Percentiles rank a stretch among this genome's conserved stretches.
phyloP scores from a whole-genome alignment of 768 basidiomycete genomes.

The Kwoniella botswanensis region DNA sequence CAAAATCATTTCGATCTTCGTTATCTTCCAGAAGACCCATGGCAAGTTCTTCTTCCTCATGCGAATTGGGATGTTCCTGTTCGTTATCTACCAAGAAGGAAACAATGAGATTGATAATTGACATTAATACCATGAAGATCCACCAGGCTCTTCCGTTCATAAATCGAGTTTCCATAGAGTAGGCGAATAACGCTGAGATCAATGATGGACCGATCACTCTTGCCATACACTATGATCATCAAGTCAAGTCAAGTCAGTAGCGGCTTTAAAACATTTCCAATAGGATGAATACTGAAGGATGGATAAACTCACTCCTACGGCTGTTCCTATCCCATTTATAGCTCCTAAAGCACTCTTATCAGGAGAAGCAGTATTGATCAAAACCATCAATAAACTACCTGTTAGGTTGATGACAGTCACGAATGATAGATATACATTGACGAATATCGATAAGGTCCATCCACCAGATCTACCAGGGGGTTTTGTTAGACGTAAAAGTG shows the following conservation, averaged over 20 bases:
- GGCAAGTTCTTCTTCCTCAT: background rate
- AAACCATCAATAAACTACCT: conserved; percentile 50
- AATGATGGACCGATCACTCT: conserved; percentile 55
- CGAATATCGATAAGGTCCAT: conserved; percentile 43
- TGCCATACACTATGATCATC: conserved; percentile 42
- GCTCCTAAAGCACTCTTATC: conserved; percentile 52
- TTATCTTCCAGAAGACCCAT: conserved; percentile 3
- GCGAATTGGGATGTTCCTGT: background rate
- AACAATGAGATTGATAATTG: conserved; percentile 43
- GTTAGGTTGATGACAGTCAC: conserved; percentile 49
- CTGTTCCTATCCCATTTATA: conserved; percentile 55
- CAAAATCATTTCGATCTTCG: background rate
- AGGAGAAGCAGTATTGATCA: conserved; percentile 52
- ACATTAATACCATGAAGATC: conserved; percentile 56
- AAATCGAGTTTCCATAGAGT: conserved; percentile 53
- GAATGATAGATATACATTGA: conserved; percentile 47
- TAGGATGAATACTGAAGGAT: background rate
- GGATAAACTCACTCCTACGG: conserved; percentile 45
- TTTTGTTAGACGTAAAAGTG: conserved; percentile 32
- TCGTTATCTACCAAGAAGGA: conserved; percentile 15
- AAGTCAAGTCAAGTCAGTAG: background rate
- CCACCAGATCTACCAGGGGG: conserved; percentile 29
- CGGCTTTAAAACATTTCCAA: no score
- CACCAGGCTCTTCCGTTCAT: conserved; percentile 55
- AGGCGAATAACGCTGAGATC: conserved; percentile 48